These are phyloP conservation scores for Tilletiopsis washingtonensis DNA, from an alignment of 1,284 basidiomycete genomes.

Conservation along the genomic window DNA sequence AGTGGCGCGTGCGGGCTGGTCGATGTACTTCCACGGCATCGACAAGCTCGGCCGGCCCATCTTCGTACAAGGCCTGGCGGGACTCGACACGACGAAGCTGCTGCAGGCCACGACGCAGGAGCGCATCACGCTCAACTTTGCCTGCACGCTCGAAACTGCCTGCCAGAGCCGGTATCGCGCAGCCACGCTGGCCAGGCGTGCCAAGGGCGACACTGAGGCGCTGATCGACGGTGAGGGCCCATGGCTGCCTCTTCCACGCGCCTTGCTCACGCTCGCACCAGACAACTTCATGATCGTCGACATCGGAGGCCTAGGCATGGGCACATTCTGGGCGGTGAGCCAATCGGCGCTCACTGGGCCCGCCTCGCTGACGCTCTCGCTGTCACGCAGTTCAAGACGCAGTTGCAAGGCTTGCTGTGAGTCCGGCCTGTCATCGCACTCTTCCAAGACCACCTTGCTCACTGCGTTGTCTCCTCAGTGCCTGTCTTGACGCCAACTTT, in stretches of 20 bases:
- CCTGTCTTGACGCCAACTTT: constrained; percentile 40
- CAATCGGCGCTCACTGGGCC: too few relatives aligned
- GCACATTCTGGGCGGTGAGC: constrained; percentile 42
- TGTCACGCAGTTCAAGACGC: constrained; percentile 16
- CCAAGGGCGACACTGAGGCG: not conserved
- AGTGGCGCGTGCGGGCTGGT: constrained; percentile 37
- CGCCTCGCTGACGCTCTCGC: too few relatives aligned
- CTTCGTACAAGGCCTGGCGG: constrained; percentile 41
- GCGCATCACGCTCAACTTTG: constrained; percentile 40
- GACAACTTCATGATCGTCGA: constrained; percentile 46
- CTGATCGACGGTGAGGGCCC: not conserved
- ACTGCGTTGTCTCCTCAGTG: too few relatives aligned
- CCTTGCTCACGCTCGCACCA: constrained; percentile 2
- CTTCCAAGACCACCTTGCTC: too few relatives aligned
- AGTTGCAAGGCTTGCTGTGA: constrained; percentile 40
- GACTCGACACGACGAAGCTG: constrained; percentile 26
- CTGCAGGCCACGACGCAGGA: constrained; percentile 34
- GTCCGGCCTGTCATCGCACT: too few relatives aligned
- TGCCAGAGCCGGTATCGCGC: constrained; percentile 33
- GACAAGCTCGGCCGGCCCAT: constrained; percentile 40
- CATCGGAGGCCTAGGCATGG: constrained; percentile 32
- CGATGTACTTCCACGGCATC: constrained; percentile 45
- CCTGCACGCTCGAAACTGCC: constrained; percentile 39
- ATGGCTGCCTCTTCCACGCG: too few relatives aligned
- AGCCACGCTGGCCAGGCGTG: constrained; percentile 10